Evolutionary conservation across 2,329 filamentous ascomycete genomes (phyloP), one percentile per base, ranked within the genome.

Genomic region (Sporothrix phasma): DNA sequence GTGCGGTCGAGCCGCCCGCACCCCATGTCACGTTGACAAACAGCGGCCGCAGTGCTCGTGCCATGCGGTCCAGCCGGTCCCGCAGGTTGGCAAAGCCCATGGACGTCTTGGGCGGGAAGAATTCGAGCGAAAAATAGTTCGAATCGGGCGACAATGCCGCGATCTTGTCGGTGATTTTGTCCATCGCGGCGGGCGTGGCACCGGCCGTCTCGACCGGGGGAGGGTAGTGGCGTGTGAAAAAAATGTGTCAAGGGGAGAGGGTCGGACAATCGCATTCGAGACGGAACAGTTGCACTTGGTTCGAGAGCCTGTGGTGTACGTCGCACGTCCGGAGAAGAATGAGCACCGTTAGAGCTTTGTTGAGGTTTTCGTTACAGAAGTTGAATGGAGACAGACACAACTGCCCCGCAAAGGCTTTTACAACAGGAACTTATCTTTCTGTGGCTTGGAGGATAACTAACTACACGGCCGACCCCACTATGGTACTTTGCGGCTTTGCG

Each of bases 11-110:
- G 61, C 94, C 94, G 66, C 94, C 94, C 29, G 94, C 94, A 61
- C 94, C 94, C 94, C 94, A 99, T 61, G 94, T 99, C 61, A 99
- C 92, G 65, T 92, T 97, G 67, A 99, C 90, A 73, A 99, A 99
- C 53, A 97, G 83, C 49, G 94, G 94, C 15, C 90, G 88, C 65
- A 99, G 81, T 15, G 91, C 92, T 68, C 90, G 86, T 59, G 94
- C 87, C 94, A 99, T 97, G 74, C 94, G 91, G 74, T 95, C 89
- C 65, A 99, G 85, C 73, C 94, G 92, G 68, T 90, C 89, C 73
- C 93, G 89, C 63, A 99, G 85, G 75, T 99, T 99, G 47, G 67
- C 67, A 62, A 69, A 68, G 69, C 94, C 94, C 87, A 96, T 96
- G 67, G 88, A 83, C 54, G 94, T 99, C 80, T 97, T 99, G 68